phyloP scores from a whole-genome alignment of 1,139 yeast genomes.

The Saccharomycopsis hybrid region DNA sequence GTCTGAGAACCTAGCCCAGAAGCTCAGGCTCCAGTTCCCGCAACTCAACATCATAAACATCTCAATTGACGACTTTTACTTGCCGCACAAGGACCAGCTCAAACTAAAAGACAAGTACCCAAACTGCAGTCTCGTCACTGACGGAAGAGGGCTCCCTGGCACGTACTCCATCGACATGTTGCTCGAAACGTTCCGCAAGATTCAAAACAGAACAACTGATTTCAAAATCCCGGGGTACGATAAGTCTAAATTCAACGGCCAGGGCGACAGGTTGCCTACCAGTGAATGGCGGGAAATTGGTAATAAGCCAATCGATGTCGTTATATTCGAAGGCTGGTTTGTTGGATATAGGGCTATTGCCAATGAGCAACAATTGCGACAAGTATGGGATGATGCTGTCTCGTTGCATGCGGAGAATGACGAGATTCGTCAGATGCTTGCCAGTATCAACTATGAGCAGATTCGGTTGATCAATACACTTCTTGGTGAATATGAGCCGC shows the following conservation, averaged over 20 bases:
- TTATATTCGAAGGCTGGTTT: conserved; percentile 93
- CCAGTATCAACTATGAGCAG: conserved; percentile 27
- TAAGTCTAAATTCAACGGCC: conserved; percentile 65
- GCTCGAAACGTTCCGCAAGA: conserved; percentile 26
- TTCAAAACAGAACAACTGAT: conserved; percentile 26
- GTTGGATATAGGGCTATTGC: conserved; percentile 57
- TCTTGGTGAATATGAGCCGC: conserved; percentile 41
- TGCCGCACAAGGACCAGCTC: conserved; percentile 55
- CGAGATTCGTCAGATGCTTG: conserved; percentile 19
- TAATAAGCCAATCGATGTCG: conserved; percentile 45
- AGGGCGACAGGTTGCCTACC: conserved; percentile 61
- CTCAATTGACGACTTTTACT: conserved; percentile 84
- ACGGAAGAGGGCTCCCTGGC: conserved; percentile 90
- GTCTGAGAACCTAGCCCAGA: conserved; percentile 38
- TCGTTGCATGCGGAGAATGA: conserved; percentile 18
- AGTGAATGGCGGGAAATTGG: conserved; percentile 35
- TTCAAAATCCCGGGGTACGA: conserved; percentile 66
- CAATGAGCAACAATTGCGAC: background rate
- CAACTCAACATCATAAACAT: conserved; percentile 44
- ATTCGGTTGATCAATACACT: conserved; percentile 43
- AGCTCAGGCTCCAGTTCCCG: conserved; percentile 35
- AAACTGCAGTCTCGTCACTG: conserved; percentile 44
- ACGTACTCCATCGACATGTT: conserved; percentile 65
- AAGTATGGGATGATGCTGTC: conserved; percentile 8
- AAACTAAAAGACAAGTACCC: conserved; percentile 34